phyloP scores from a whole-genome alignment of 805 yeast genomes.

The Ogataea nakhonphanomensis region DNA sequence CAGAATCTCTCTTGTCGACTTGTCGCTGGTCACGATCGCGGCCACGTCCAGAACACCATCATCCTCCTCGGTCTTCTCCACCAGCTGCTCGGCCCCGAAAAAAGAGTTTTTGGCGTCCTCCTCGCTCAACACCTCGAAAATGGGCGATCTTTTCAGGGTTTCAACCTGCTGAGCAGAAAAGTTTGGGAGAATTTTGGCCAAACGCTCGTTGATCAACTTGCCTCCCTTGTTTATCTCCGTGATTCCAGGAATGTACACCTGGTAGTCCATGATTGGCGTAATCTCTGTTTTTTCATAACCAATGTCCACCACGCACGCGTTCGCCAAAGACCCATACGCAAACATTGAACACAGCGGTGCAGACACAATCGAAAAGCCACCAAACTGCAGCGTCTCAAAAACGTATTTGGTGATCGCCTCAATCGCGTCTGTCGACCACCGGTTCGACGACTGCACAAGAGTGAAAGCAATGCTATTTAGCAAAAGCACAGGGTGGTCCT shows the following conservation, averaged over 20 bases:
- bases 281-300: conserved; percentile 76
- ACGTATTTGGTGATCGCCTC: conserved; percentile 72
- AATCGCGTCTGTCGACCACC: conserved; percentile 65
- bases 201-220: conserved; percentile 49
- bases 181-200: conserved; percentile 55
- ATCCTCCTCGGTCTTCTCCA: conserved; percentile 38
- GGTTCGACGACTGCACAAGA: conserved; percentile 55
- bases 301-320: conserved; percentile 73
- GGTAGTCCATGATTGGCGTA: conserved; percentile 74
- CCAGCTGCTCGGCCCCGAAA: conserved; percentile 52
- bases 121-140: conserved; percentile 75
- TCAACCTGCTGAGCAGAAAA: conserved; percentile 61
- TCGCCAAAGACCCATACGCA: conserved; percentile 64
- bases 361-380: conserved; percentile 70
- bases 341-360: conserved; percentile 65
- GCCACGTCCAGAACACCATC: conserved; percentile 87
- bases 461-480: conserved; percentile 58
- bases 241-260: conserved; percentile 52
- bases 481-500: conserved; percentile 28
- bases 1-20: conserved; percentile 49
- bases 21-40: conserved; percentile 76
- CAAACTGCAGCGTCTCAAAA: conserved; percentile 69
- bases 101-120: conserved; percentile 61
- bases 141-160: conserved; percentile 65
- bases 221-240: conserved; percentile 54